Evolutionary conservation across 306 rosid species (phyloP).

Genomic region (Vigna angularis): DNA sequence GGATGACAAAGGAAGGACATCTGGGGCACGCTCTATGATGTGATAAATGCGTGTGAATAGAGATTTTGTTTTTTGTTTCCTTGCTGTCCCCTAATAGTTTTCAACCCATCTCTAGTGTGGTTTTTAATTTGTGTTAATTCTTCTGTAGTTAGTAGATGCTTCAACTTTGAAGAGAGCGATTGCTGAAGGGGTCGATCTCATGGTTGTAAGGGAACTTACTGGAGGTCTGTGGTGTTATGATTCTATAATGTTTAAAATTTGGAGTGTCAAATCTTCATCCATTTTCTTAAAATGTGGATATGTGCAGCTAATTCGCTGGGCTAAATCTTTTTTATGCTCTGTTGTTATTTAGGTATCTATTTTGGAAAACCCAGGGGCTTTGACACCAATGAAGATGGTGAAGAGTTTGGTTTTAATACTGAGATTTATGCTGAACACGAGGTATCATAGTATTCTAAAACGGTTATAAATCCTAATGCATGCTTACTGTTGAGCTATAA

Average conservation of each 20-base stretch:
- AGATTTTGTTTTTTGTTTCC: background rate
- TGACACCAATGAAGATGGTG: constrained; percentile 70
- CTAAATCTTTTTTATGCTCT: constrained; percentile 29
- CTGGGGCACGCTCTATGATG: background rate
- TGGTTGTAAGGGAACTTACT: constrained; percentile 94
- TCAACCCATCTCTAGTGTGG: background rate
- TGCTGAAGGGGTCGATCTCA: constrained; percentile 89
- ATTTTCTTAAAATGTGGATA: background rate
- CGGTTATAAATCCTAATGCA: constrained; percentile 4
- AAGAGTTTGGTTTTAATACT: constrained; percentile 86
- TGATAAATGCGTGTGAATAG: background rate
- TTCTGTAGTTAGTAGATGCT: constrained; percentile 77
- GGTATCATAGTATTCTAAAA: constrained; percentile 52
- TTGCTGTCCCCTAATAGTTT: background rate
- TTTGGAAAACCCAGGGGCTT: constrained; percentile 94
- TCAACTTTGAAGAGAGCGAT: constrained; percentile 91
- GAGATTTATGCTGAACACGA: constrained; percentile 78
- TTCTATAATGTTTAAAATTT: constrained; percentile 3
- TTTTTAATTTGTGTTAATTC: background rate
- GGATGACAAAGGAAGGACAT: no score
- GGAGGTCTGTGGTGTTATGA: constrained; percentile 69
- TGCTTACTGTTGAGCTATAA: constrained; percentile 9
- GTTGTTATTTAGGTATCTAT: constrained; percentile 71
- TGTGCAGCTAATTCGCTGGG: background rate
- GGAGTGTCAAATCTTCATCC: background rate